Base-by-base conservation (phyloP, 768 basidiomycete genomes). In the Tricholoma sp. region DNA sequence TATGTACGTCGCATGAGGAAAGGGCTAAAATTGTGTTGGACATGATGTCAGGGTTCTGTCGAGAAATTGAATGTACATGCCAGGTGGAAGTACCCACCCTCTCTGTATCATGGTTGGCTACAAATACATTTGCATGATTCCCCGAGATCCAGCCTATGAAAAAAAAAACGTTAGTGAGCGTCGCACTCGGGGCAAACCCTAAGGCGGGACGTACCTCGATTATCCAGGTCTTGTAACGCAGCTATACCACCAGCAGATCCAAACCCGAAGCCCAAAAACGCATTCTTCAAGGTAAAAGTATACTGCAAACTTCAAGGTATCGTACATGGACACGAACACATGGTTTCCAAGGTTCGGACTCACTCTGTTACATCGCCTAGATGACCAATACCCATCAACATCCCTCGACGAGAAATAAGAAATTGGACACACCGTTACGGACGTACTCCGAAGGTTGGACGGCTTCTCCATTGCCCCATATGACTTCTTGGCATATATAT, bases 91-190 rank as follows among this genome's bases (percentile, higher is more conserved):
- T 9, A 59, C 71, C 20, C 47, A 78, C 79, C 48, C 86, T 70
- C 65, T 88, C 87, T 1, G 86, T 88, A 59, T 88, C 87, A 55
- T 88, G 86, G 61, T 88, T 86, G 0, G 80, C 72, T 4, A 88
- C 84, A 56, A 88, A 88, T 6, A 83, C 78, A 59, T 88, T 88
- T 0, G 86, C 85, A 12, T 63, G 60, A 0, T 65, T 70, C 1
- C 84, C 75, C 0, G 79, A 42, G 1, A 86, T 72, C 85, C 85
- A 89, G 2, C 83, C 84, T 85, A 50, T 36, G 11, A 41, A 2
- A 42, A n/a, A n/a, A n/a, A 7, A 32, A n/a, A n/a, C n/a, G n/a
- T n/a, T n/a, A 51, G 20, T 52, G 33, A 48, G 11, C 20, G n/a
- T n/a, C n/a, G 58, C 6, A n/a, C 9, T n/a, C n/a, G n/a, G 11